phyloP scores from a whole-genome alignment of 176 grass and related monocot genomes.

The Thalia dealbata region DNA sequence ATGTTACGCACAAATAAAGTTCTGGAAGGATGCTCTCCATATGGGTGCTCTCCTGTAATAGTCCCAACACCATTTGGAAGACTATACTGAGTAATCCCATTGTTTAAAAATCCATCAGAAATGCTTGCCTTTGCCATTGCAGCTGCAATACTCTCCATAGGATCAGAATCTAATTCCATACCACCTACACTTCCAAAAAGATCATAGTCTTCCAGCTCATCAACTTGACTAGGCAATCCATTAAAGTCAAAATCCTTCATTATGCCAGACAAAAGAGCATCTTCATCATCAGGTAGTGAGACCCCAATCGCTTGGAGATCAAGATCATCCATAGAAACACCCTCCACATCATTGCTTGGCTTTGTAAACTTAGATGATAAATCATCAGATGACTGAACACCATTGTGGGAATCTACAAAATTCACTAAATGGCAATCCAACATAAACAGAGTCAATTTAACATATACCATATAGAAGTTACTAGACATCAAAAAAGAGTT shows the following conservation, averaged over 20 bases:
- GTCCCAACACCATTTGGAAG: conserved; percentile 31
- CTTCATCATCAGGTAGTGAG: conserved; percentile 42
- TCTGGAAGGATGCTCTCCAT: conserved; percentile 48
- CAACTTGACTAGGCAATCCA: conserved; percentile 26
- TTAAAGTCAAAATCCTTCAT: conserved; percentile 42
- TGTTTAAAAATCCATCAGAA: conserved; percentile 21
- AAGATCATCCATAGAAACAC: conserved; percentile 27
- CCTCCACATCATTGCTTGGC: not conserved
- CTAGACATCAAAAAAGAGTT: not conserved
- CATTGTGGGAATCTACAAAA: conserved; percentile 1
- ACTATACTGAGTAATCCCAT: conserved; percentile 19
- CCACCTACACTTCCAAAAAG: conserved; percentile 42
- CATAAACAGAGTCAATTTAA: not conserved
- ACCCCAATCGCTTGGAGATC: conserved; percentile 23
- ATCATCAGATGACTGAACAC: conserved; percentile 19
- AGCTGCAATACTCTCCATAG: conserved; percentile 25
- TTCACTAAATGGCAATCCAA: conserved; percentile 4
- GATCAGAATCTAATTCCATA: conserved; percentile 41
- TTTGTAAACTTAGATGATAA: conserved; percentile 15
- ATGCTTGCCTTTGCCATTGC: conserved; percentile 25
- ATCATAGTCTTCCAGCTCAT: conserved; percentile 46
- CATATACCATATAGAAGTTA: not conserved
- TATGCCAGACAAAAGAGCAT: conserved; percentile 41
- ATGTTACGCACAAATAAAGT: conserved; percentile 53
- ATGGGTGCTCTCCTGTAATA: conserved; percentile 42